Evolutionary conservation across 2,329 filamentous ascomycete genomes (phyloP), one percentile per base, ranked within the genome.

Genomic region (Nothophaeocryptopus gaeumannii): DNA sequence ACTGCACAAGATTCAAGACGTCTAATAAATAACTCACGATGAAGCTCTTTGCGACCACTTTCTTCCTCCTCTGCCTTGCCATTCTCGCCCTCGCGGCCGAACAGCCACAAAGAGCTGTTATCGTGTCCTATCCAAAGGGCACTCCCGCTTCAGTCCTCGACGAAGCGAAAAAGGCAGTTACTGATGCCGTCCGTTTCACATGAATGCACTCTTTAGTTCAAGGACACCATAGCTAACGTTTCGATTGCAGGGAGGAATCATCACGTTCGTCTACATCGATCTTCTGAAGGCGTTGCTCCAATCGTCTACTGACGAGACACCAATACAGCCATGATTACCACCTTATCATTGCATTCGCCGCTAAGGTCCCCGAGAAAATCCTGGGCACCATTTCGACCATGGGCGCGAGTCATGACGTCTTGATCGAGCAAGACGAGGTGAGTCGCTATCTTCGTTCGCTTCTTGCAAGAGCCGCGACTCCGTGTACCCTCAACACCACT

Each of bases 341-440:
- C 36, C 47, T 67, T 8, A 66, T 69, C 57, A 62, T 60, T 46
- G 66, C 53, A 34, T 65, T 64, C 40, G 58, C 60, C 9, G 60
- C 85, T 44, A 82, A 85, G 56, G 84, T 85, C 31, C 83, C 89
- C 1, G 80, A 81, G 50, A 82, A 83, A 61, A 79, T 83, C 14
- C 76, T 95, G 48, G 78, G 88, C 51, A 77, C 77, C 5, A 79
- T 96, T 29, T 79, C 84, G 59, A 73, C 81, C 1, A 76, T 81
- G 72, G 82, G 83, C 51, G 73, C 75, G 47, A 67, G 79, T 52
- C 84, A 83, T 70, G 74, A 80, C 44, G 82, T 84, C 1, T 68
- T 77, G 29, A 82, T 96, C 55, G 90, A 96, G 70, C 83, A 91
- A 63, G 89, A 96, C 64, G 75, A 86, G 64, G 79, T 93, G 12